phyloP scores from a whole-genome alignment of 2,329 filamentous ascomycete genomes.

The Paradendryphiella salina region DNA sequence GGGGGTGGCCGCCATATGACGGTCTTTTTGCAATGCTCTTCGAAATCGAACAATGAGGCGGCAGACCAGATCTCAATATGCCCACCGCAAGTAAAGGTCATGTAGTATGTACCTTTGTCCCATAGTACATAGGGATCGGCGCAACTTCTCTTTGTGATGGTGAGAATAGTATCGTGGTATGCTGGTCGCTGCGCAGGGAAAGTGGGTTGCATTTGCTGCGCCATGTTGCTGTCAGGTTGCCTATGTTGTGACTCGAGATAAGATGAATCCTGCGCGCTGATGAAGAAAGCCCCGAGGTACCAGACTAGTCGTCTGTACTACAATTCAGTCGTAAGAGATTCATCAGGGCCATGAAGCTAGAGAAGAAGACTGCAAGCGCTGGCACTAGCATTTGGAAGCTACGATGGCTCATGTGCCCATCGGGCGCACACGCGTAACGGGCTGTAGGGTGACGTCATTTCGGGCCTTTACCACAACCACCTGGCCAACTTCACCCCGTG shows the following conservation, averaged over 20 bases:
- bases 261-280: too few relatives aligned
- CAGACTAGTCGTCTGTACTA: too few relatives aligned
- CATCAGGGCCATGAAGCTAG: neutral
- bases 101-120: slow-evolving; percentile 50
- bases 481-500: slow-evolving; percentile 4
- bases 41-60: slow-evolving; percentile 47
- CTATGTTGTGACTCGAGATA: neutral
- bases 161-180: slow-evolving; percentile 49
- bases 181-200: slow-evolving; percentile 19
- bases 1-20: slow-evolving; percentile 51
- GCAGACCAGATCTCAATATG: slow-evolving; percentile 52
- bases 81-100: slow-evolving; percentile 53
- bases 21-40: slow-evolving; percentile 44
- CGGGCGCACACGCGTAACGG: slow-evolving; percentile 11
- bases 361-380: neutral
- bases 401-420: slow-evolving; percentile 11
- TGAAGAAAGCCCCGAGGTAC: too few relatives aligned
- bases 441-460: slow-evolving; percentile 21
- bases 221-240: neutral
- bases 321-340: too few relatives aligned
- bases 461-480: neutral
- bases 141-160: slow-evolving; percentile 47
- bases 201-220: slow-evolving; percentile 9
- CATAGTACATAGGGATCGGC: slow-evolving; percentile 53
- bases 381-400: neutral